phyloP scores from a whole-genome alignment of 2,329 filamentous ascomycete genomes.

The Helotiales sp. region DNA sequence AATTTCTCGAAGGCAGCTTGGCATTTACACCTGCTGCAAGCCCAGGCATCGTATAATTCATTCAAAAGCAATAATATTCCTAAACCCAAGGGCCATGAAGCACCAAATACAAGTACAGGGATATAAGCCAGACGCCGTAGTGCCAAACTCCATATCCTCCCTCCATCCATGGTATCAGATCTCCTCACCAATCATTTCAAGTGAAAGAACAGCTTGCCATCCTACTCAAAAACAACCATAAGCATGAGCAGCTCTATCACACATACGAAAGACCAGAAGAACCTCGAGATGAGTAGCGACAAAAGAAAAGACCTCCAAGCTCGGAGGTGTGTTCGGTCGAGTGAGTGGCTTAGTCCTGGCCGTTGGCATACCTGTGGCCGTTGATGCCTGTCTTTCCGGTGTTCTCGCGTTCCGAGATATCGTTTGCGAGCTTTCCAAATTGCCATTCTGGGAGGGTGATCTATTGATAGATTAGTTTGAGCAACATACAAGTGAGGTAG shows the following conservation, averaged over 20 bases:
- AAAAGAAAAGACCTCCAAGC: not conserved
- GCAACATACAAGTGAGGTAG: too few species aligned
- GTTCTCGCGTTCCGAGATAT: conserved; percentile 32
- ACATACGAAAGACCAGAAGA: not conserved
- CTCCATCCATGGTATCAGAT: not conserved
- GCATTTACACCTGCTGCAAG: too few species aligned
- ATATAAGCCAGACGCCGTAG: not conserved
- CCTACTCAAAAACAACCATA: not conserved
- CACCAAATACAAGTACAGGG: not conserved
- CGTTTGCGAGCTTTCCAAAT: conserved; percentile 50
- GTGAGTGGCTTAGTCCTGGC: not conserved
- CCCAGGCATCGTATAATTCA: too few species aligned
- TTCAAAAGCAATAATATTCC: too few species aligned
- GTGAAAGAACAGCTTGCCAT: too few species aligned
- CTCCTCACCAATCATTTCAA: too few species aligned
- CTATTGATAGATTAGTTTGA: too few species aligned
- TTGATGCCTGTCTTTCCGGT: conserved; percentile 18
- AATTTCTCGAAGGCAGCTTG: too few species aligned
- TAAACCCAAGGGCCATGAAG: too few species aligned
- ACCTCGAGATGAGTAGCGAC: not conserved
- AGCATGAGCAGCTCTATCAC: not conserved
- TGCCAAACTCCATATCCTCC: not conserved
- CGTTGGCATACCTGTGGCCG: not conserved
- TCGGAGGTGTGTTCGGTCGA: not conserved
- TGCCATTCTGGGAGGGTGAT: conserved; percentile 79